phyloP scores from a whole-genome alignment of 176 grass and related monocot genomes.

The Hordeum marinum region DNA sequence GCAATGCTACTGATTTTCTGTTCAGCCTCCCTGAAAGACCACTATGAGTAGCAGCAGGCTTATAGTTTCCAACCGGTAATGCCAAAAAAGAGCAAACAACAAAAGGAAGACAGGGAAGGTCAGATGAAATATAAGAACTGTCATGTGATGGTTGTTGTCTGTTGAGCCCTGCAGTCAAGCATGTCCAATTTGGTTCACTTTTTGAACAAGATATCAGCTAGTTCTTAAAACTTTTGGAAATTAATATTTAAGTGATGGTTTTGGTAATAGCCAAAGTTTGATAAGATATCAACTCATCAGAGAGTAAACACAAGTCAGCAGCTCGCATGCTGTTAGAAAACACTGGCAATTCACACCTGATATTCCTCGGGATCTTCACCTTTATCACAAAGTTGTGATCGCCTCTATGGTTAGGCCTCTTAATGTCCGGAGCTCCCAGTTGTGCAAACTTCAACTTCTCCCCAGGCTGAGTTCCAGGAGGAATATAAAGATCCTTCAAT shows the following conservation, averaged over 20 bases:
- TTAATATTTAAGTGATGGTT: neutral
- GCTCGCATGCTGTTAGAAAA: neutral
- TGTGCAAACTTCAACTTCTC: slow-evolving; percentile 54
- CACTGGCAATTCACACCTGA: slow-evolving; percentile 50
- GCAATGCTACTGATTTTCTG: neutral
- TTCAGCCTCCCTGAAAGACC: neutral
- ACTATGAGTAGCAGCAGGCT: neutral
- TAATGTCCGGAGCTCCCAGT: slow-evolving; percentile 63
- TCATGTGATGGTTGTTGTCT: neutral
- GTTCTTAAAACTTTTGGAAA: neutral
- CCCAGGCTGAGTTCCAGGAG: slow-evolving; percentile 82
- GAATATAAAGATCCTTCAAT: slow-evolving; percentile 65
- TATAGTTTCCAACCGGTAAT: neutral
- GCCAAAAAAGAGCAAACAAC: neutral
- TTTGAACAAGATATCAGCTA: neutral
- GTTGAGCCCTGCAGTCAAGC: neutral
- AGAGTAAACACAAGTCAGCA: neutral
- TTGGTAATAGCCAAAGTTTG: neutral
- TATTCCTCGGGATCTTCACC: slow-evolving; percentile 69
- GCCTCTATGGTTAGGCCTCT: slow-evolving; percentile 57
- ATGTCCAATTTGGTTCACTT: neutral
- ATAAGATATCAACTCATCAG: neutral
- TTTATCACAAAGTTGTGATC: slow-evolving; percentile 78
- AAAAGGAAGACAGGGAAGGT: neutral
- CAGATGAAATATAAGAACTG: neutral